These are phyloP conservation scores for Cladophialophora carrionii DNA, from an alignment of 2,329 filamentous ascomycete species.

Conservation along the genomic window DNA sequence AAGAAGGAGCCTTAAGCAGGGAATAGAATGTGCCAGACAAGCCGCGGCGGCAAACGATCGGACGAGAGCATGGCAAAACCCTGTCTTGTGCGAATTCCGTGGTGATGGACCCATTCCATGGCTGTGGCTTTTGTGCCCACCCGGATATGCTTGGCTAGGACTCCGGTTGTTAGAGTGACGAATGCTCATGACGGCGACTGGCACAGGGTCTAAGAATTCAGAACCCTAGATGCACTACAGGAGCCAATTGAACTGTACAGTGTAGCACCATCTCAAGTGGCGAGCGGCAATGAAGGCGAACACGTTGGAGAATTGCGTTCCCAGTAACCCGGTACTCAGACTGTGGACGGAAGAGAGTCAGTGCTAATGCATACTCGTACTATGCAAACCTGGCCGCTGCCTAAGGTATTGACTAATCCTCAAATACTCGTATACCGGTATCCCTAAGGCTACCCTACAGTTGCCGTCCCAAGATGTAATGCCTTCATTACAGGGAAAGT, in stretches of 20 bases:
- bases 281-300: constrained; percentile 12
- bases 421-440: background rate
- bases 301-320: background rate
- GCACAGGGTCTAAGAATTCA: background rate
- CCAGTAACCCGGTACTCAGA: background rate
- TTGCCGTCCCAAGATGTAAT: background rate
- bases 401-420: background rate
- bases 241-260: background rate
- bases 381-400: background rate
- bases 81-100: background rate
- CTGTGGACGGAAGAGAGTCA: background rate
- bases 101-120: constrained; percentile 1
- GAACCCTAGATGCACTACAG: background rate
- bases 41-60: constrained; percentile 16
- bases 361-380: background rate
- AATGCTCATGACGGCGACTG: background rate
- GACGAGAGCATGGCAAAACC: constrained; percentile 2
- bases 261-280: constrained; percentile 4
- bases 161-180: background rate
- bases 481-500: background rate
- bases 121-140: background rate
- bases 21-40: background rate
- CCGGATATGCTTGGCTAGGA: background rate
- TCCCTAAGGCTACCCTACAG: too few species aligned
- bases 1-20: background rate